Evolutionary conservation across 352 stramenopile genomes (phyloP), one percentile per base, ranked within the genome.

Genomic region (Globisporangium rhizosaccharum): DNA sequence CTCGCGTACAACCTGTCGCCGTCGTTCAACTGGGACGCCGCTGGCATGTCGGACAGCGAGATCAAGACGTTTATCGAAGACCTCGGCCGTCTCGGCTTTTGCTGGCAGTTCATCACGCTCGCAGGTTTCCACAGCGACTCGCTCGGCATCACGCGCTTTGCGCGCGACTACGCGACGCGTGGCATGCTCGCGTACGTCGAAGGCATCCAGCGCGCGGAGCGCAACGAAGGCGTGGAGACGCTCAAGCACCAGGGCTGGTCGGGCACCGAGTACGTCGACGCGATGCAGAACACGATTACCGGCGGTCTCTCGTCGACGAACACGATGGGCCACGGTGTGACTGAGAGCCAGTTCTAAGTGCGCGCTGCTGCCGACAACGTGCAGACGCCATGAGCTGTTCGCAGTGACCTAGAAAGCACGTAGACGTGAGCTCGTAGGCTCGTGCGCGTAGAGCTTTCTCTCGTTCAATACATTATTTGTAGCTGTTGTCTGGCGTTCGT

Each of bases 91-190:
- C 78, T 99, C 56, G 97, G 97, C 59, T 99, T 97, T 75, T 95
- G 90, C 53, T 99, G 95, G 94, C 96, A 99, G 80, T 99, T 99
- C 74, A 99, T 99, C 61, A 99, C 97, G 51, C 84, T 99, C 47
- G 96, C 96, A 55, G 97, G 97, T 59, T 99, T 99, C 83, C 97
- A 99, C 85, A 94, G 88, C 49, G 97, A 99, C 75, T 97, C 95
- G 55, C 88, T 99, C 33, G 88, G 96, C 68, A 97, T 97, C 41
- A 98, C 96, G 1, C 81, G 96, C 56, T 96, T 99, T 51, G 94
- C 96, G 9, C 85, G 96, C 62, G 85, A 92, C 82, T 92, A 79
- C 95, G 94, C 82, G 58, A 80, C 78, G 70, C 96, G 85, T 58
- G 86, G 71, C 50, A 96, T 96, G 85, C 85, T 98, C 49, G 96